These are phyloP conservation scores for Rhodosorus marinus DNA, from an alignment of 23 red algal genomes.

Conservation along the genomic window DNA sequence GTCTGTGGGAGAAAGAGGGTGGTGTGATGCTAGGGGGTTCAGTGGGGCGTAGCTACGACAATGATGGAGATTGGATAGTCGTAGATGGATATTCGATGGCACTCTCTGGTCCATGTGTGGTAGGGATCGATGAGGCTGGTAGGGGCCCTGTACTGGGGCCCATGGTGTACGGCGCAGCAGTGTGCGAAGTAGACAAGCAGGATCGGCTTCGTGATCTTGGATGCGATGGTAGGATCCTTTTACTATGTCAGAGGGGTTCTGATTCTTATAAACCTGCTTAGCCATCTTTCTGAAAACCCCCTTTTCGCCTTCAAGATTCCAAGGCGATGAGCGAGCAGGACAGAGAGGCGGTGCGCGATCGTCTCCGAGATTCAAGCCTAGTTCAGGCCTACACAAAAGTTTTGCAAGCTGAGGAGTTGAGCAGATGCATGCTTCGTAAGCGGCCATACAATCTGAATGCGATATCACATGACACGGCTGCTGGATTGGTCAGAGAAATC, in stretches of 20 bases:
- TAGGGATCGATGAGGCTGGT: conserved; percentile 87
- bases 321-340: conserved; percentile 34
- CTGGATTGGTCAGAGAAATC: conserved; percentile 30
- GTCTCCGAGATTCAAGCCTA: conserved; percentile 22
- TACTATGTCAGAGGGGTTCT: background rate
- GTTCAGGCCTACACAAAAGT: too few species aligned
- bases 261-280: background rate
- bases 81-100: too few species aligned
- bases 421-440: conserved; percentile 25
- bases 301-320: conserved; percentile 30
- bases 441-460: conserved; percentile 43
- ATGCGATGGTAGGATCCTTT: conserved; percentile 1
- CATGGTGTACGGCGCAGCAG: conserved; percentile 55
- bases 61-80: too few species aligned
- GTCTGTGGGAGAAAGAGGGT: too few species aligned
- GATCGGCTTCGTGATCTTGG: background rate
- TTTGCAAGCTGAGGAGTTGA: conserved; percentile 18
- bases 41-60: too few species aligned
- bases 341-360: conserved; percentile 21
- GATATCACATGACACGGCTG: conserved; percentile 43
- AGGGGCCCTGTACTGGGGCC: conserved; percentile 80
- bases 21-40: too few species aligned
- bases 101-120: conserved; percentile 8
- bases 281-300: conserved; percentile 2
- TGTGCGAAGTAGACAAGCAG: background rate